phyloP scores from a whole-genome alignment of 371 early-diverging fungal genomes.

The Apophysomyces variabilis region DNA sequence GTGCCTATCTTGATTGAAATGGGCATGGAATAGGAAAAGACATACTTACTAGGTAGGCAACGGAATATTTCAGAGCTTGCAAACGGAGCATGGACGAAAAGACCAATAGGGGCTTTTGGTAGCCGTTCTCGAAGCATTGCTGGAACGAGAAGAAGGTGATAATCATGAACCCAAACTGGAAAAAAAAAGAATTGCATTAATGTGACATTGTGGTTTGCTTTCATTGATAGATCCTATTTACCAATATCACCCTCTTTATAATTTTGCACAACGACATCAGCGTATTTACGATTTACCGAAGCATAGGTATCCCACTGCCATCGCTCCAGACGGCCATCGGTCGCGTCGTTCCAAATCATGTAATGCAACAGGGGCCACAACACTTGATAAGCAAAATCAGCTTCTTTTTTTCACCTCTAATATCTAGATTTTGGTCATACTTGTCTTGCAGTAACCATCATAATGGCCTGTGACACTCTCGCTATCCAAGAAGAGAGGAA shows the following conservation, averaged over 20 bases:
- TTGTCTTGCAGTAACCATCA: slow-evolving; percentile 92
- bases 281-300: slow-evolving; percentile 86
- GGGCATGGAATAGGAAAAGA: too few species aligned
- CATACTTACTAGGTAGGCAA: slow-evolving; percentile 79
- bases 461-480: slow-evolving; percentile 77
- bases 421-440: slow-evolving; percentile 38
- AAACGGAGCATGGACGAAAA: slow-evolving; percentile 98
- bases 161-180: slow-evolving; percentile 97
- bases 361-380: slow-evolving; percentile 99
- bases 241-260: slow-evolving; percentile 87
- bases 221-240: slow-evolving; percentile 36
- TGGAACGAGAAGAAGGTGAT: slow-evolving; percentile 93
- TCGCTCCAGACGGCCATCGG: slow-evolving; percentile 68
- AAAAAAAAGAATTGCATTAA: not conserved
- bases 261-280: slow-evolving; percentile 74
- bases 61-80: slow-evolving; percentile 94
- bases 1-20: too few species aligned
- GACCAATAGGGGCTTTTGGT: slow-evolving; percentile 87
- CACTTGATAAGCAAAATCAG: slow-evolving; percentile 40
- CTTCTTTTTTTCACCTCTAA: not conserved
- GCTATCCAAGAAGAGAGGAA: slow-evolving; percentile 82
- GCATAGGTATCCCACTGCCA: slow-evolving; percentile 87
- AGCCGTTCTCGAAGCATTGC: slow-evolving; percentile 78
- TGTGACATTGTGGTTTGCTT: too few species aligned
- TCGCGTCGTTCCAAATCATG: slow-evolving; percentile 87